A percentile compares a stretch with the other conserved stretches of the same genome.
Conservation (phyloP, 2,329 filamentous ascomycete genomes). For the Lasiodiplodia citricola region DNA sequence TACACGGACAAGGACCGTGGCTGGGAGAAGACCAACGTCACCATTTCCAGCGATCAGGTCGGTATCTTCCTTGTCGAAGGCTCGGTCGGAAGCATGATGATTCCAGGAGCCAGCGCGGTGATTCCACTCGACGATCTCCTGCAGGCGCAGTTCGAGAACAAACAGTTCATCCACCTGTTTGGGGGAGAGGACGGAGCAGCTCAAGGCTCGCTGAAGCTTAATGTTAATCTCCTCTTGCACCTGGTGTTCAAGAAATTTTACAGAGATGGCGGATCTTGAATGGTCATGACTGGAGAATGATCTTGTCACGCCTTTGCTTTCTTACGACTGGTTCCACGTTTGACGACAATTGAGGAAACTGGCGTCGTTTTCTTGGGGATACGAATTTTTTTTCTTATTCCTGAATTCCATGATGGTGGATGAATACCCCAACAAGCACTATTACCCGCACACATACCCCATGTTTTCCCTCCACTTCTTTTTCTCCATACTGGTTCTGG, state of each 20-base stretch:
- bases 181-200: slow-evolving; percentile 26
- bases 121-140: slow-evolving; percentile 91
- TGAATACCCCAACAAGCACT: slow-evolving; percentile 16
- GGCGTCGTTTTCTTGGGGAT: slow-evolving; percentile 5
- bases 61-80: slow-evolving; percentile 94
- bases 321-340: slow-evolving; percentile 4
- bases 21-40: slow-evolving; percentile 92
- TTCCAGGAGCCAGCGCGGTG: slow-evolving; percentile 87
- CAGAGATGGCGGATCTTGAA: slow-evolving; percentile 40
- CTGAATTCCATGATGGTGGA: neutral
- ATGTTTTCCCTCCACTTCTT: neutral
- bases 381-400: slow-evolving; percentile 1
- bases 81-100: slow-evolving; percentile 89
- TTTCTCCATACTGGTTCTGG: neutral
- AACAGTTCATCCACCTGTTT: slow-evolving; percentile 95
- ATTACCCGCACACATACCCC: neutral
- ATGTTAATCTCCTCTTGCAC: slow-evolving; percentile 96
- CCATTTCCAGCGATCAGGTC: slow-evolving; percentile 91
- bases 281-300: neutral
- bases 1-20: slow-evolving; percentile 71
- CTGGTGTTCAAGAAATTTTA: slow-evolving; percentile 99
- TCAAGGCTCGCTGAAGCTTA: slow-evolving; percentile 70
- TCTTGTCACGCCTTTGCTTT: neutral
- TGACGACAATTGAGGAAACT: neutral
- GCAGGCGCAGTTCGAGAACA: slow-evolving; percentile 96